These are phyloP conservation scores for Ophiosphaerella herpotricha DNA, from an alignment of 2,329 filamentous ascomycete genomes.

Conservation along the genomic window DNA sequence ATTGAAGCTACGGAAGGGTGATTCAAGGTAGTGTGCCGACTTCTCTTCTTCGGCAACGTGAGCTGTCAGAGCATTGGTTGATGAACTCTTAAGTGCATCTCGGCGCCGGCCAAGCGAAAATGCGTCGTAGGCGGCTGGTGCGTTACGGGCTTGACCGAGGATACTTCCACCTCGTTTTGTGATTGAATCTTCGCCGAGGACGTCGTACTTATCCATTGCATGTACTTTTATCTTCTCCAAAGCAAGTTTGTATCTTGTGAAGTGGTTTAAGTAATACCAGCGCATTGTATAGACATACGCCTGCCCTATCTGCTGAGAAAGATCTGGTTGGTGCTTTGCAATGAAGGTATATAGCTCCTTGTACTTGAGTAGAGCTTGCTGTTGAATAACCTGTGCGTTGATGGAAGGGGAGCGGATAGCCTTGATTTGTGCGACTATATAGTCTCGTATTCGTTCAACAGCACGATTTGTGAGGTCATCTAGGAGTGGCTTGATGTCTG, in stretches of 20 bases:
- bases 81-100: slow-evolving; percentile 76
- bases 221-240: slow-evolving; percentile 86
- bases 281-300: slow-evolving; percentile 98
- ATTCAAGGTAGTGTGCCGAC: slow-evolving; percentile 81
- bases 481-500: slow-evolving; percentile 83
- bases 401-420: slow-evolving; percentile 92
- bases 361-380: slow-evolving; percentile 85
- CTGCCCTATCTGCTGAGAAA: slow-evolving; percentile 86
- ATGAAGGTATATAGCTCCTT: slow-evolving; percentile 89
- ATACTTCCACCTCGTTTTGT: slow-evolving; percentile 62
- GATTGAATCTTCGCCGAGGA: slow-evolving; percentile 77
- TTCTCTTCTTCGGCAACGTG: slow-evolving; percentile 92
- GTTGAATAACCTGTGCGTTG: slow-evolving; percentile 95
- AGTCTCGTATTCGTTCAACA: slow-evolving; percentile 91
- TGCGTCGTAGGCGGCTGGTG: slow-evolving; percentile 74
- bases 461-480: slow-evolving; percentile 85
- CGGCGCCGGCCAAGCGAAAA: slow-evolving; percentile 87
- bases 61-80: slow-evolving; percentile 78
- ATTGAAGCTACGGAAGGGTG: slow-evolving; percentile 93
- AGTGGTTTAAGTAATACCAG: slow-evolving; percentile 96
- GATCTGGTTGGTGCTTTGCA: slow-evolving; percentile 76
- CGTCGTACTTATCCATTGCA: slow-evolving; percentile 78
- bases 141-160: slow-evolving; percentile 35
- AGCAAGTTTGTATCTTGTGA: slow-evolving; percentile 82
- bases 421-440: slow-evolving; percentile 92